A percentile compares a stretch with the other conserved stretches of the same genome.
phyloP scores from a whole-genome alignment of 1,284 basidiomycete species.

The Pterulicium gracile region DNA sequence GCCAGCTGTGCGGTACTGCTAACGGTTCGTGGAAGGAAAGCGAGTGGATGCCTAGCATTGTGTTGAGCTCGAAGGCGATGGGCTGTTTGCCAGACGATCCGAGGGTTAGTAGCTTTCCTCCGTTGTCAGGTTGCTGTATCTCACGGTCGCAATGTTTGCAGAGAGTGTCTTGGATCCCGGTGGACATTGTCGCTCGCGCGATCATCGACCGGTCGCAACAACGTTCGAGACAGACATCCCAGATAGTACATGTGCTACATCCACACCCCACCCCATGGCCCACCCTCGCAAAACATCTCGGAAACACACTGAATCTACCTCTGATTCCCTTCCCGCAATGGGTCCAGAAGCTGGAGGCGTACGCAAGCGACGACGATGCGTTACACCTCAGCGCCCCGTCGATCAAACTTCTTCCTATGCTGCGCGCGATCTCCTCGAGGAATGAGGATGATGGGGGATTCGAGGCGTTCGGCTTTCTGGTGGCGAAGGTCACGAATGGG shows the following conservation, averaged over 20 bases:
- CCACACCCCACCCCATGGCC: constrained; percentile 18
- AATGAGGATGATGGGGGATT: not conserved
- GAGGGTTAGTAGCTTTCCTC: constrained; percentile 14
- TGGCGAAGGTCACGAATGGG: not conserved
- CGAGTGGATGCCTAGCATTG: constrained; percentile 34
- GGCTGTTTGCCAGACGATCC: constrained; percentile 18
- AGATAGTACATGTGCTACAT: constrained; percentile 19
- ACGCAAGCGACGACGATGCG: not conserved
- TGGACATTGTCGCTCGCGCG: constrained; percentile 14
- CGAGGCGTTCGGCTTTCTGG: not conserved
- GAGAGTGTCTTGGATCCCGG: constrained; percentile 18
- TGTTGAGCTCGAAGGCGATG: constrained; percentile 21
- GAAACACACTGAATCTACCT: constrained; percentile 15
- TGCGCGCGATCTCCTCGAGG: not conserved
- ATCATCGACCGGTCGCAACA: constrained; percentile 12
- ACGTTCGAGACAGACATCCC: constrained; percentile 8
- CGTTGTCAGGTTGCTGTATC: not conserved
- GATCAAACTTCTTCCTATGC: not conserved
- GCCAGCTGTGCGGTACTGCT: constrained; percentile 29
- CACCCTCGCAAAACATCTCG: constrained; percentile 13
- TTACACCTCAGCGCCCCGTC: not conserved
- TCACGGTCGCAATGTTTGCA: too few species aligned
- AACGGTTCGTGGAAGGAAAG: constrained; percentile 30
- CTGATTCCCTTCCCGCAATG: constrained; percentile 21
- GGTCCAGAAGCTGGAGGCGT: constrained; percentile 17